Evolutionary conservation across 2,329 filamentous ascomycete genomes (phyloP).

Genomic region (Exophiala xenobiotica): DNA sequence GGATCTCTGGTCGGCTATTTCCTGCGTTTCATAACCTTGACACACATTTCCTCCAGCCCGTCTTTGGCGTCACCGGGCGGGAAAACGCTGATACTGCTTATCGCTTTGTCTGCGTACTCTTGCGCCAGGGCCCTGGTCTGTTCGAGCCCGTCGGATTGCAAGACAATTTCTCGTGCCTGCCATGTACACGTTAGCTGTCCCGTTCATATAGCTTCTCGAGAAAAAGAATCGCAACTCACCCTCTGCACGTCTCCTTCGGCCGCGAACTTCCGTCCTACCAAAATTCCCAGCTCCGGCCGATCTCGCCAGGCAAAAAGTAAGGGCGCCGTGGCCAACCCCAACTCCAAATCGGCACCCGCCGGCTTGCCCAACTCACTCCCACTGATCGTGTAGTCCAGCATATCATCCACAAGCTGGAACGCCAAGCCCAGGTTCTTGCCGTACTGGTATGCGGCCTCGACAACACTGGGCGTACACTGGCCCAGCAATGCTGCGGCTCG

Average conservation of each 20-base stretch:
- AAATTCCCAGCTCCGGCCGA: slow-evolving; percentile 74
- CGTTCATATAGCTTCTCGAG: background rate
- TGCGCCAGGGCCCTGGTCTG: slow-evolving; percentile 88
- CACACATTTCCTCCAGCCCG: slow-evolving; percentile 88
- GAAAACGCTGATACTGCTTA: slow-evolving; percentile 77
- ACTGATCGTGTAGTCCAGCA: slow-evolving; percentile 92
- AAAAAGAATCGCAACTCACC: slow-evolving; percentile 66
- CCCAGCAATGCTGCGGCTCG: slow-evolving; percentile 85
- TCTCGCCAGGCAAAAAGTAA: slow-evolving; percentile 94
- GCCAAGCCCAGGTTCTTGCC: slow-evolving; percentile 91
- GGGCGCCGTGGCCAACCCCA: slow-evolving; percentile 90
- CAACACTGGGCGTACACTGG: slow-evolving; percentile 70
- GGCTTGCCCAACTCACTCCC: slow-evolving; percentile 88
- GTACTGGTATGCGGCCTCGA: slow-evolving; percentile 88
- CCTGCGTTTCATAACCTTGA: slow-evolving; percentile 82
- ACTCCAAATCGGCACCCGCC: slow-evolving; percentile 86
- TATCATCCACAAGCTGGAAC: slow-evolving; percentile 96
- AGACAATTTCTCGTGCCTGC: slow-evolving; percentile 83
- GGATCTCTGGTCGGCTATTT: slow-evolving; percentile 55
- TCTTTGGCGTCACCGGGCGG: slow-evolving; percentile 94
- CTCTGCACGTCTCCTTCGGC: slow-evolving; percentile 77
- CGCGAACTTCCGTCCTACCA: slow-evolving; percentile 90
- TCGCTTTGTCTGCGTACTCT: slow-evolving; percentile 85
- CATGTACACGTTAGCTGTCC: background rate
- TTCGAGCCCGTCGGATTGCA: slow-evolving; percentile 80